Base-by-base conservation (phyloP, 2,329 filamentous ascomycete genomes). In the Lachnellula suecica region DNA sequence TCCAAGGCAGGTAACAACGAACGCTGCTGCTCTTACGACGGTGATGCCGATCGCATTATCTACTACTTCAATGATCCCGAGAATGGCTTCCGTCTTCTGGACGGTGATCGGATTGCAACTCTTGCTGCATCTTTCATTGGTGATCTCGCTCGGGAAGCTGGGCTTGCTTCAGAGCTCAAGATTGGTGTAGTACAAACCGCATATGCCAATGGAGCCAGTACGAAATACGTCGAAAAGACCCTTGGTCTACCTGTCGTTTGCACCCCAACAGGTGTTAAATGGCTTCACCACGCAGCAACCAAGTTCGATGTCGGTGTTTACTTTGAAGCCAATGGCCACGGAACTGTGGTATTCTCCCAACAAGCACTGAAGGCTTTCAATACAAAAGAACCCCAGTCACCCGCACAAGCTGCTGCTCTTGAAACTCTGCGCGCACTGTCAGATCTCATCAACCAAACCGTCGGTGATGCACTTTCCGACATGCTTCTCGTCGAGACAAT, bases 281-380 rank as follows among this genome's bases (percentile, higher is more conserved):
- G 97, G 73, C 82, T 99, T 58, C 94, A 99, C 74, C 94, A 97
- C 68, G 94, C 91, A n/a, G 94, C 94, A 35, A 85, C 89, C 65
- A 89, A 92, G 60, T 96, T 95, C 64, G 94, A 99, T 65, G 86
- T 97, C 50, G 94, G 94, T 52, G 91, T 97, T 47, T 99, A 99
- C 76, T 99, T 99, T 66, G 94, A 99, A 76, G 94, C 94, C 59
- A 99, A 99, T 69, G 94, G 94, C 25, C 94, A 99, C 72, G 94
- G 94, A 60, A 99, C 94, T 9, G 88, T 97, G 31, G 86, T 97
- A 49, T 99, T 99, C 79, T 96, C 90, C 1, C 83, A 88, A 52
- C 85, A 89, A 54, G 93, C 93, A 4, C 76, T 93, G 43, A 86
- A 87, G 62, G 80, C 83, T 44, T 95, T 99, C 74, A 81, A 79